Evolutionary conservation across 805 yeast genomes (phyloP), one percentile per base, ranked within the genome.

Genomic region (Millerozyma miso): DNA sequence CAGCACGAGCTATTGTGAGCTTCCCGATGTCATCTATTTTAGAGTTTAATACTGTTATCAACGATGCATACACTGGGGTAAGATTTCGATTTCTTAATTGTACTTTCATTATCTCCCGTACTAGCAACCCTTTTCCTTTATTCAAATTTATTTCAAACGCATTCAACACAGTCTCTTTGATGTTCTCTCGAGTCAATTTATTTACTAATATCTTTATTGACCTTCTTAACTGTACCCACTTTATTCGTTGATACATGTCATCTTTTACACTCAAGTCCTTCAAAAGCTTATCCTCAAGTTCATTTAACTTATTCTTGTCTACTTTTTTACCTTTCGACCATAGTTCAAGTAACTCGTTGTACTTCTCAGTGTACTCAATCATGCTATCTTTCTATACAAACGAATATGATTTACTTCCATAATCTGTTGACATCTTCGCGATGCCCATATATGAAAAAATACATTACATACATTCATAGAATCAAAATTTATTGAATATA

Each of bases 21-120:
- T 74, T 74, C 2, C 95, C 96, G 14, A 87, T 62, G 31, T 76
- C 76, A 0, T 95, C 93, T 3, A 86, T 58, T 49, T 83, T 78
- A 4, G 85, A 74, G 59, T 85, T 84, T 8, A 88, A 40, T 0
- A 83, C 71, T 1, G 83, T 71, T 0, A 77, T 71, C 31, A 88
- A 52, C 0, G 85, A 65, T 0, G 89, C 79, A 50, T 76, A 81
- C 1, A 74, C 71, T 0, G 77, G 60, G 0, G 85, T 48, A 45
- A 59, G 65, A 0, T 65, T 49, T 14, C 59, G 35, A 12, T 80
- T 67, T 5, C 54, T 58, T 12, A 69, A 53, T 52, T 80, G 85
- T 0, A 76, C 71, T 37, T 72, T 71, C 74, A 85, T 77, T 2
- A 86, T 39, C 33, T 74, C 63, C 38, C 80, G 69, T n/a, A 77